phyloP scores from a whole-genome alignment of 192 early-diverging fungal genomes.

The Glomus cerebriforme region DNA sequence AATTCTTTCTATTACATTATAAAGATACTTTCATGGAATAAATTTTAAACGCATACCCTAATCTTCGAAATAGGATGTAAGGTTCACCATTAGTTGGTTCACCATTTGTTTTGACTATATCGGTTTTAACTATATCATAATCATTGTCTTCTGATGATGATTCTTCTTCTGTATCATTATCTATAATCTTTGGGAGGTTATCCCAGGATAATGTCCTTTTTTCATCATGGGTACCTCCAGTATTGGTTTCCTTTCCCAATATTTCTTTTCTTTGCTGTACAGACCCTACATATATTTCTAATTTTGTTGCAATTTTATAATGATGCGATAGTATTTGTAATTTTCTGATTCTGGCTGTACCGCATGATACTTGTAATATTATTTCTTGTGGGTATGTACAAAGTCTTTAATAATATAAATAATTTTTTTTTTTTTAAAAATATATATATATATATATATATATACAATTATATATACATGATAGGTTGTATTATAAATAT shows the following conservation, averaged over 20 bases:
- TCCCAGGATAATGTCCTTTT: conserved; percentile 24
- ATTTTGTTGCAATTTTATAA: conserved; percentile 72
- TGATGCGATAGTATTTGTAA: conserved; percentile 77
- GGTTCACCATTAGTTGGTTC: conserved; percentile 35
- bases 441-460: no score
- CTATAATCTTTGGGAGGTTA: conserved; percentile 25
- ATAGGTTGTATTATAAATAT: neutral
- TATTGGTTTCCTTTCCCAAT: conserved; percentile 4
- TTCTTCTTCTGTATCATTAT: conserved; percentile 20
- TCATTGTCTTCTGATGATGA: conserved; percentile 7
- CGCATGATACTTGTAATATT: conserved; percentile 57
- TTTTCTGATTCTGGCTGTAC: conserved; percentile 59
- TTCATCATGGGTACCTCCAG: conserved; percentile 3
- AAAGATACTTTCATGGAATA: neutral
- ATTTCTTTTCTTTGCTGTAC: conserved; percentile 28
- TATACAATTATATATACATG: neutral
- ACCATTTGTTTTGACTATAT: no score
- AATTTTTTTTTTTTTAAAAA: no score
- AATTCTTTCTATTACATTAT: neutral
- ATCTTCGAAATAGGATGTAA: conserved; percentile 43
- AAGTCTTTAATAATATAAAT: conserved; percentile 51
- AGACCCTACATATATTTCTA: conserved; percentile 71
- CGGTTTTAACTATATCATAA: conserved; percentile 7
- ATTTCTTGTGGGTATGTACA: conserved; percentile 73
- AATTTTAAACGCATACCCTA: conserved; percentile 36